These are phyloP conservation scores for Sporodiniella umbellata DNA, from an alignment of 371 early-diverging fungal genomes.

Conservation along the genomic window DNA sequence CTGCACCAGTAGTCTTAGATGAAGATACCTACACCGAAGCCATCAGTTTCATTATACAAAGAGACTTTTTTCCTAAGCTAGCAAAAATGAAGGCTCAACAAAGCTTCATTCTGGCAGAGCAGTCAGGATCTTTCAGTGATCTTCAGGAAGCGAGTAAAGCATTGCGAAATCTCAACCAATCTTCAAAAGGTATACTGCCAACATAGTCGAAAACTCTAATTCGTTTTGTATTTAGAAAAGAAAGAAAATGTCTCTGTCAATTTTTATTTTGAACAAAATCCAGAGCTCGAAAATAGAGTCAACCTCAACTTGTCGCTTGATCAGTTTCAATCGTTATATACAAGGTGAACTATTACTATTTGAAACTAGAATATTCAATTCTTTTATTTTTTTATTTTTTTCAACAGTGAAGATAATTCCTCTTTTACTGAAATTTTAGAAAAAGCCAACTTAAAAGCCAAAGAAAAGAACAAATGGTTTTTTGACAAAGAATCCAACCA, in stretches of 20 bases:
- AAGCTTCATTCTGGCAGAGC: constrained; percentile 41
- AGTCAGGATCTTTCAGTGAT: constrained; percentile 22
- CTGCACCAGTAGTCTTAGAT: constrained; percentile 51
- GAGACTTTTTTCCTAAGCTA: constrained; percentile 84
- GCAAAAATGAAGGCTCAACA: constrained; percentile 60
- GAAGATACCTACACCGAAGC: constrained; percentile 80
- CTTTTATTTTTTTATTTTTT: not conserved
- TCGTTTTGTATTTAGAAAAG: not conserved
- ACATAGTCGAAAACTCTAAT: not conserved
- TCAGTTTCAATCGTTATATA: constrained; percentile 73
- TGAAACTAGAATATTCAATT: not conserved
- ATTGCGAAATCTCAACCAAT: constrained; percentile 13
- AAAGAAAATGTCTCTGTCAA: constrained; percentile 14
- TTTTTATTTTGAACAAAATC: constrained; percentile 30
- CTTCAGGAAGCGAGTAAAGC: constrained; percentile 22
- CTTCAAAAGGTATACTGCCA: constrained; percentile 6
- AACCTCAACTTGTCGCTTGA: constrained; percentile 50
- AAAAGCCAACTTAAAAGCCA: constrained; percentile 55
- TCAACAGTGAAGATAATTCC: constrained; percentile 74
- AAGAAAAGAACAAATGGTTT: constrained; percentile 67
- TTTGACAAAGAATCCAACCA: constrained; percentile 61
- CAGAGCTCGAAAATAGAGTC: constrained; percentile 31
- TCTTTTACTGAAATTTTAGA: constrained; percentile 70
- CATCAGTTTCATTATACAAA: constrained; percentile 74
- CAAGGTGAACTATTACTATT: constrained; percentile 34